Evolutionary conservation across 2,329 filamentous ascomycete genomes (phyloP), one percentile per base, ranked within the genome.

Genomic region (Penicillium sp.): DNA sequence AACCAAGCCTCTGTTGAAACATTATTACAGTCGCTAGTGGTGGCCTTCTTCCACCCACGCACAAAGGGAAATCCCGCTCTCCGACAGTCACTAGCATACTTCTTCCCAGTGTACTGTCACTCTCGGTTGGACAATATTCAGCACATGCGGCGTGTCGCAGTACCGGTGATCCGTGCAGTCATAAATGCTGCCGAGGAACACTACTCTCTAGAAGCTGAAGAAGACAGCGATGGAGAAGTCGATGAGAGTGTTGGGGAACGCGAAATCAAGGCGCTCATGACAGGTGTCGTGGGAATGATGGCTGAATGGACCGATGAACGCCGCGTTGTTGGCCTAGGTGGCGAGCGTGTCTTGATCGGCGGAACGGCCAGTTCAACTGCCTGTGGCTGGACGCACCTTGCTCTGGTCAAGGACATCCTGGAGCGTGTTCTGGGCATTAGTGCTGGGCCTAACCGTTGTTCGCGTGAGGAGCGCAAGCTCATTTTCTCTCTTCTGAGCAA

Each of bases 251-350:
- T 96, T 86, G 90, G 93, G 9, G 87, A 88, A 65, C 70, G 74
- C 42, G 75, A 78, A 60, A 58, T 77, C 37, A 78, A 77, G 56
- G 68, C 71, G 3, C 83, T 96, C 62, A 83, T 85, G 44, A 85
- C 87, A 3, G 90, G 96, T 56, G 91, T 90, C 1, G 87, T 90
- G 3, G 93, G 92, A 68, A 78, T 79, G 76, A 78, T 98, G 8
- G 86, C 93, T 0, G 93, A 98, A 72, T 98, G 93, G 95, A 98
- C 93, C 0, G 93, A 98, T 72, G 92, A 93, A 37, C 82, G 93
- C 49, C 93, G 96, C 73, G 81, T 86, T 7, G 78, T 86, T 11
- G 81, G 90, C 78, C 77, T 90, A 77, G 76, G 82, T 73, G 55
- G 82, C 78, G 62, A 78, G 46, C 71, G 71, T 27, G 64, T 78